Evolutionary conservation across 108 stramenopile genomes (phyloP).

Genomic region (Ochromonas danica): DNA sequence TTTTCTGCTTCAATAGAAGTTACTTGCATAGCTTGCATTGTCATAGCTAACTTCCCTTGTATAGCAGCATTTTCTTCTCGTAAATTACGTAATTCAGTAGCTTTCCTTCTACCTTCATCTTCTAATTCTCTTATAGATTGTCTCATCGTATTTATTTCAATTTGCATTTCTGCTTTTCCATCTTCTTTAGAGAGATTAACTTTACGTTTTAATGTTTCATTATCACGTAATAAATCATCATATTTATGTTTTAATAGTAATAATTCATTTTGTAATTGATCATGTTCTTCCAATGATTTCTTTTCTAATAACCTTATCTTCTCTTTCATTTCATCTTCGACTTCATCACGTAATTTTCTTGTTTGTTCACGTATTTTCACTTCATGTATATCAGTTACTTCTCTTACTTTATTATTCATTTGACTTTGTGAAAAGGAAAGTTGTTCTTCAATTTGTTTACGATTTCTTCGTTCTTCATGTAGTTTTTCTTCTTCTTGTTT

Average conservation of each 20-base stretch:
- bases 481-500: background rate
- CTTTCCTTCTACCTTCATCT: background rate
- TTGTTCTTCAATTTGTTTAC: background rate
- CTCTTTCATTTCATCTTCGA: constrained; percentile 2
- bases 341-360: background rate
- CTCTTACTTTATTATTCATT: background rate
- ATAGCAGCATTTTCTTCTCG: background rate
- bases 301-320: background rate
- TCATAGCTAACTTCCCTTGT: background rate
- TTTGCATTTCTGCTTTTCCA: background rate
- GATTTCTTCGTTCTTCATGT: background rate
- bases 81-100: background rate
- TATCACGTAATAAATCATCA: background rate
- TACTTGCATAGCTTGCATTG: background rate
- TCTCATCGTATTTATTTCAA: background rate
- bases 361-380: background rate
- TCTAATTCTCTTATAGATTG: background rate
- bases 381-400: background rate
- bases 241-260: background rate
- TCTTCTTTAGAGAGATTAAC: background rate
- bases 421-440: background rate
- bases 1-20: background rate
- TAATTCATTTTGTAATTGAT: background rate
- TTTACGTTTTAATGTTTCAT: background rate
- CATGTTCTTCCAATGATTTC: background rate